Evolutionary conservation across 768 basidiomycete species (phyloP), one percentile per base, ranked within the genome.

Genomic region (Amylocystis lapponica): DNA sequence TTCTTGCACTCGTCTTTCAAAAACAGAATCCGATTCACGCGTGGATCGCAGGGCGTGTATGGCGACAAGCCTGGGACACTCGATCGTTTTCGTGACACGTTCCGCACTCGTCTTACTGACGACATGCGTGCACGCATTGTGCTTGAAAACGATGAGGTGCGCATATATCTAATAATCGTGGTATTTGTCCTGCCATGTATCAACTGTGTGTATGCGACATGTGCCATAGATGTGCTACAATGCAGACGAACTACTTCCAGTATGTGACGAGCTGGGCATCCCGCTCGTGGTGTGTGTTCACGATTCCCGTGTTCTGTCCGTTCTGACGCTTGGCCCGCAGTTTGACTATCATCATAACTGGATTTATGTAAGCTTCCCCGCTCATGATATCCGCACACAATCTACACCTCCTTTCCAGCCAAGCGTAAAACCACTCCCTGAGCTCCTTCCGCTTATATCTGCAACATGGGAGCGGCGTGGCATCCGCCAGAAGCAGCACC

Each of bases 111-210:
- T n/a, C 71, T 91, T 29, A 70, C 80, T 7, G 65, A 74, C 17
- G 74, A 76, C 19, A 79, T 90, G 45, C 78, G 85, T 47, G 72
- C 72, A 12, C 72, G 94, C 34, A 60, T 94, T 17, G 92, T 91
- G 2, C 69, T 93, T n/a, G 94, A 97, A 64, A 97, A 96, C 47
- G 94, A 96, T 51, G 94, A 97, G 69, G 88, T 86, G 44, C 31
- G 66, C 55, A 37, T 21, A 25, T 16, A 27, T 23, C 16, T 14
- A 1, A n/a, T 14, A 4, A 22, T 13, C 13, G n/a, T 12, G 8
- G 21, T 7, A 11, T 30, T 47, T 19, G 53, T 25, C n/a, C 9
- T 27, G 12, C 13, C 19, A 22, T 23, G 4, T 14, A 23, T 13
- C 7, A 23, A 19, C 10, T 1, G 20, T 16, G n/a, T 35, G 34